Base-by-base conservation (phyloP, 2,329 filamentous ascomycete species). In the Trichoderma afroharzianum region DNA sequence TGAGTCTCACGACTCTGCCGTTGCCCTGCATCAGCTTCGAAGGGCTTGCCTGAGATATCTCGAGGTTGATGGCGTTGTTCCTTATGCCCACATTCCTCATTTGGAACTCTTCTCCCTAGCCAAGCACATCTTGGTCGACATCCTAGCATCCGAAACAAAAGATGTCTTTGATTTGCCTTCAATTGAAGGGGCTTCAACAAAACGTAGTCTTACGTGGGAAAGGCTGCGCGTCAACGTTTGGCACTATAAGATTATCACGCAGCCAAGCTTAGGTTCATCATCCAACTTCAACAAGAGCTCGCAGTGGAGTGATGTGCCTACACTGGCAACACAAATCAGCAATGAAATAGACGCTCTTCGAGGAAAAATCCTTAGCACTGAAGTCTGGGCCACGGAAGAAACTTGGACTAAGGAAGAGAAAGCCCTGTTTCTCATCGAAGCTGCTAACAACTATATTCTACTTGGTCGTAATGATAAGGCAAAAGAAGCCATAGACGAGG, bases 71-170 rank as follows among this genome's bases (percentile, higher is more conserved):
- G 96, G 96, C 12, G 91, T 97, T 59, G 91, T 93, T 0, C 92
- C 93, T 0, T 99, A 98, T 81, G 89, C 91, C 62, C 87, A 97
- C 71, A 94, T 94, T 24, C 94, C 95, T 0, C 88, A 92, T 74
- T 86, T 97, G 15, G 94, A 98, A 78, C 86, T 98, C 1, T 92
- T 98, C 73, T 91, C 90, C 74, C 84, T 98, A 7, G 93, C 95
- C 3, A 81, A 84, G 30, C 83, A 83, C 74, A 79, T 88, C 32
- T 83, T 89, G 69, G 79, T 80, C 2, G 72, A 73, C 6, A 72
- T 71, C 6, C 68, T 81, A 15, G 33, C 71, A 1, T 50, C 74
- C 72, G 77, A 75, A 9, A 61, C 72, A 18, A 72, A 73, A 1
- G 77, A 76, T 64, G 71, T 77, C 1, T 53, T 82, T 15, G 72